These are phyloP conservation scores for Ambrosiella beaveri DNA, from an alignment of 2,329 filamentous ascomycete genomes.

Conservation along the genomic window DNA sequence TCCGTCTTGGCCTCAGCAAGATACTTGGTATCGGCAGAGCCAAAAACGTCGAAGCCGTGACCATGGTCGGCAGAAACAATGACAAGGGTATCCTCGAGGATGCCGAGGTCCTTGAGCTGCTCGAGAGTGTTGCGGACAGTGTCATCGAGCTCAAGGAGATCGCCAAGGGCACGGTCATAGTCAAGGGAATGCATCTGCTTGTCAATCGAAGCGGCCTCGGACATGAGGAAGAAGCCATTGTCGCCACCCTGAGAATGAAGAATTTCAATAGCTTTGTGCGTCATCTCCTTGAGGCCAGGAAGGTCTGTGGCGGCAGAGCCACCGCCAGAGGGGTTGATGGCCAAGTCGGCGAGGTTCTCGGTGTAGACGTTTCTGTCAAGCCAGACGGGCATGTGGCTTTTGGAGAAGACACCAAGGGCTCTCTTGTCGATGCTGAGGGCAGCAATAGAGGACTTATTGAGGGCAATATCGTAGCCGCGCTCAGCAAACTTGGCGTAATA, in stretches of 20 bases:
- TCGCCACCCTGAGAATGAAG: slow-evolving; percentile 48
- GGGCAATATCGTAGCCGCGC: slow-evolving; percentile 51
- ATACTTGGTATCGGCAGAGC: slow-evolving; percentile 65
- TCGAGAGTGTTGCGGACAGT: slow-evolving; percentile 58
- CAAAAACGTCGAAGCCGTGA: slow-evolving; percentile 78
- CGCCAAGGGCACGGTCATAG: slow-evolving; percentile 71
- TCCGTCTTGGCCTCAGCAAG: slow-evolving; percentile 45
- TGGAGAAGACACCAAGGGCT: slow-evolving; percentile 63
- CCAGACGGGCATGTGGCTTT: slow-evolving; percentile 64
- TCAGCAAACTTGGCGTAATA: slow-evolving; percentile 65
- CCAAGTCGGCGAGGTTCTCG: slow-evolving; percentile 46
- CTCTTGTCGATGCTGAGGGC: slow-evolving; percentile 38
- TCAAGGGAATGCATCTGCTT: slow-evolving; percentile 81
- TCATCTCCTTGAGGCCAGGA: slow-evolving; percentile 78
- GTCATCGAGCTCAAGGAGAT: slow-evolving; percentile 73
- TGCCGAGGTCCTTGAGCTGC: slow-evolving; percentile 47
- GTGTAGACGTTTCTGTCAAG: slow-evolving; percentile 70
- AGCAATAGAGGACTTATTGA: slow-evolving; percentile 57
- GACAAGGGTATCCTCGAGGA: slow-evolving; percentile 59
- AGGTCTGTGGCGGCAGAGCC: slow-evolving; percentile 51
- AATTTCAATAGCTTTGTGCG: slow-evolving; percentile 68
- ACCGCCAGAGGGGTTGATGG: slow-evolving; percentile 52
- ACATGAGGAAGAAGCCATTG: slow-evolving; percentile 76
- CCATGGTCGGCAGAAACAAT: slow-evolving; percentile 78
- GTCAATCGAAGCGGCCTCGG: slow-evolving; percentile 69